These are phyloP conservation scores for Sporothrix phasma DNA, from an alignment of 2,329 filamentous ascomycete species.

Conservation along the genomic window DNA sequence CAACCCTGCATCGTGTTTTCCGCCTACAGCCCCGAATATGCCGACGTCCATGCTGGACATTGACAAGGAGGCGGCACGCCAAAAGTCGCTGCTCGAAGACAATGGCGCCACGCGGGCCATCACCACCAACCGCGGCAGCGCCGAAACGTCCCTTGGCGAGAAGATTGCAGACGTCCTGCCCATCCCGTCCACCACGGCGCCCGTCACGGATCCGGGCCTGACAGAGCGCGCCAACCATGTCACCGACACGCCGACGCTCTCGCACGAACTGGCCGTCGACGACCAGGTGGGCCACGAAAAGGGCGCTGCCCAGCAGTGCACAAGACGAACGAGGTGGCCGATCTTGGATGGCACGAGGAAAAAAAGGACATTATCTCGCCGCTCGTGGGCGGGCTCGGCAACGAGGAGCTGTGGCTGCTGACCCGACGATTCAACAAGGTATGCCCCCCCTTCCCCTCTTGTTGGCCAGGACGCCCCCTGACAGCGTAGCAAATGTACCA, in stretches of 20 bases:
- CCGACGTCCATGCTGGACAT: constrained; percentile 5
- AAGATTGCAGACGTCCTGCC: neutral
- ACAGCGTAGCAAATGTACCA: constrained; percentile 40
- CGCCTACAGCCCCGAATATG: neutral
- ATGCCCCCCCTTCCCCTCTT: too few species aligned
- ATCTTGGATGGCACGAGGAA: constrained; percentile 60
- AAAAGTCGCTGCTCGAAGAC: constrained; percentile 2
- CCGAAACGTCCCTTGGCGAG: neutral
- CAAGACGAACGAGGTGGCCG: constrained; percentile 45
- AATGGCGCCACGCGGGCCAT: neutral
- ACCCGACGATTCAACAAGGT: constrained; percentile 62
- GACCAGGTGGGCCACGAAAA: constrained; percentile 30
- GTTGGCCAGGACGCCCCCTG: too few species aligned
- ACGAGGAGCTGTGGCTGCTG: constrained; percentile 63
- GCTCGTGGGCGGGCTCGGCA: constrained; percentile 57
- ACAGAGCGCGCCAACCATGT: neutral
- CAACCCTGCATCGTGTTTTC: neutral
- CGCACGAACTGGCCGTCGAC: constrained; percentile 35
- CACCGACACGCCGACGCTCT: constrained; percentile 23
- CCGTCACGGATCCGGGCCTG: neutral
- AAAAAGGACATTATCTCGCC: constrained; percentile 45
- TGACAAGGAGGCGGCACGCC: neutral
- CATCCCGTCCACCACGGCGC: neutral
- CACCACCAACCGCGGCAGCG: neutral
- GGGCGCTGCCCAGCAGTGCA: constrained; percentile 39